Evolutionary conservation across 176 grass and related monocot species (phyloP).

Genomic region (Carex cristatella): DNA sequence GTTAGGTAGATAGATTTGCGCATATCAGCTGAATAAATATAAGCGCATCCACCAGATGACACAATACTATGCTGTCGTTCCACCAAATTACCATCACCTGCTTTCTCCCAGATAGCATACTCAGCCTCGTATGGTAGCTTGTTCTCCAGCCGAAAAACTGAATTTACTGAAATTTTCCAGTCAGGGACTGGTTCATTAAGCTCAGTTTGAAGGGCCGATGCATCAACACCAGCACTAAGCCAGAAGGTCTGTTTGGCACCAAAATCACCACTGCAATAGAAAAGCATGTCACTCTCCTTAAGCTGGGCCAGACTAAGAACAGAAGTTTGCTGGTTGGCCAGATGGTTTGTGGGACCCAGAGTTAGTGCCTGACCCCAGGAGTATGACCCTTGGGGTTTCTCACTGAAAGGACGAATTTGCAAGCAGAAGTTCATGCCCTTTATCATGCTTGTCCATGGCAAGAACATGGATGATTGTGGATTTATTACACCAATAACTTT

Average conservation of each 20-base stretch:
- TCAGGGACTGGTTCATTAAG: slow-evolving; percentile 80
- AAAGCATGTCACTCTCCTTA: slow-evolving; percentile 84
- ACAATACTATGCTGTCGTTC: slow-evolving; percentile 77
- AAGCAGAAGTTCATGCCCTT: slow-evolving; percentile 68
- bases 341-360: slow-evolving; percentile 55
- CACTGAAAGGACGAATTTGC: slow-evolving; percentile 75
- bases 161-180: slow-evolving; percentile 94
- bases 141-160: slow-evolving; percentile 88
- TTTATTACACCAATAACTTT: slow-evolving; percentile 70
- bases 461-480: slow-evolving; percentile 53
- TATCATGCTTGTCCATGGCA: slow-evolving; percentile 75
- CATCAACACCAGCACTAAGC: slow-evolving; percentile 80
- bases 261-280: slow-evolving; percentile 44
- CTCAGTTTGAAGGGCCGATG: slow-evolving; percentile 85
- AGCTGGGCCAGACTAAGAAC: slow-evolving; percentile 80
- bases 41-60: slow-evolving; percentile 59
- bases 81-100: slow-evolving; percentile 70
- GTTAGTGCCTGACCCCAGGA: slow-evolving; percentile 74
- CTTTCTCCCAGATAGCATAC: slow-evolving; percentile 93
- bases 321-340: slow-evolving; percentile 25
- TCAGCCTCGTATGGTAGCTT: slow-evolving; percentile 86
- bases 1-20: slow-evolving; percentile 78
- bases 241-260: slow-evolving; percentile 60
- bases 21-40: slow-evolving; percentile 92
- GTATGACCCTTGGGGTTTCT: slow-evolving; percentile 52